Evolutionary conservation across 177 flowering plant genomes (phyloP).

Genomic region (Vitis hybrid): DNA sequence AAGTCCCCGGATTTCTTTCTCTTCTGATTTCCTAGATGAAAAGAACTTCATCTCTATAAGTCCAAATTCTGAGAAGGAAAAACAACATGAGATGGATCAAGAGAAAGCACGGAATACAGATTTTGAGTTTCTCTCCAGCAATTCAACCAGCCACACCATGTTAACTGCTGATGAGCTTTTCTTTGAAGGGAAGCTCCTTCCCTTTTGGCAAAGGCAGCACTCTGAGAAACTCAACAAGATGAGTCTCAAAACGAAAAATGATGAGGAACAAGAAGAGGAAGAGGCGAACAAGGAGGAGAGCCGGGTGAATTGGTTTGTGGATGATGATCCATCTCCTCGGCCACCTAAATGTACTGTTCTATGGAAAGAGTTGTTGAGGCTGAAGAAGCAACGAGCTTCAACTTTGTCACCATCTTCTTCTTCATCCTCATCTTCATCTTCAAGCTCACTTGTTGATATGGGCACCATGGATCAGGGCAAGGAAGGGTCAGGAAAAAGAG

Average conservation of each 20-base stretch:
- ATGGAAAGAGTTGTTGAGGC: conserved; percentile 79
- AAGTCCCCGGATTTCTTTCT: conserved; percentile 81
- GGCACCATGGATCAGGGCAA: conserved; percentile 29
- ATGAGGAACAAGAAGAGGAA: conserved; percentile 19
- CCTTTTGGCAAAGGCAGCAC: conserved; percentile 69
- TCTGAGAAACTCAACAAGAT: conserved; percentile 53
- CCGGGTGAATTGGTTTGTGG: conserved; percentile 61
- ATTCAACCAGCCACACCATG: conserved; percentile 36
- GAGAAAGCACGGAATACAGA: conserved; percentile 39
- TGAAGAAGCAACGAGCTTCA: conserved; percentile 61
- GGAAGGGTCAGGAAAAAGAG: conserved; percentile 33
- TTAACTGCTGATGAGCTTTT: conserved; percentile 82
- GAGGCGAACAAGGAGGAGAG: conserved; percentile 24
- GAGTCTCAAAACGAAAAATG: conserved; percentile 34
- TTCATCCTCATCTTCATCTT: conserved; percentile 52
- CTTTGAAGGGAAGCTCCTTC: conserved; percentile 78
- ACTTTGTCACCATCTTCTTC: conserved; percentile 19
- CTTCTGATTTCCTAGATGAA: conserved; percentile 67
- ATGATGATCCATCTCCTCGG: conserved; percentile 89
- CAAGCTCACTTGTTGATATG: conserved; percentile 43
- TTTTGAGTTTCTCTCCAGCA: conserved; percentile 75
- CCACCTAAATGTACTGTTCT: conserved; percentile 92
- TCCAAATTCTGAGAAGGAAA: conserved; percentile 26
- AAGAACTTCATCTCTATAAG: conserved; percentile 52
- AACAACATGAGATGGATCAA: conserved; percentile 9